Evolutionary conservation across 176 grass and related monocot genomes (phyloP).

Genomic region (Oryza punctata): DNA sequence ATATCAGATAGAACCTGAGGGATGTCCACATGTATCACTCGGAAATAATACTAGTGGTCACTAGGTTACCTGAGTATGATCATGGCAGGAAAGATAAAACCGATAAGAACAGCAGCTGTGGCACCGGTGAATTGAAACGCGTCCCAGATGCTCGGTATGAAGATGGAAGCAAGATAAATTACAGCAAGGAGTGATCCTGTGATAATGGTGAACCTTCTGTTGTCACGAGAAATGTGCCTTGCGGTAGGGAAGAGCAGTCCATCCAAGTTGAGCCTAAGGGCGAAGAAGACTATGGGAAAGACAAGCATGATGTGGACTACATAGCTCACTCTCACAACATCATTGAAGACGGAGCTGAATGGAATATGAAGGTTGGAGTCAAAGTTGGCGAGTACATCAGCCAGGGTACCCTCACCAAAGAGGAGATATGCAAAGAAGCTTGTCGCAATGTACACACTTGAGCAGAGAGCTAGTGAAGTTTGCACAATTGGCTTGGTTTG

Average conservation of each 20-base stretch:
- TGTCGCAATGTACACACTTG: slow-evolving; percentile 73
- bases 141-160: slow-evolving; percentile 93
- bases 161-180: slow-evolving; percentile 73
- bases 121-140: slow-evolving; percentile 89
- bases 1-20: background rate
- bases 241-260: slow-evolving; percentile 72
- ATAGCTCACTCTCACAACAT: slow-evolving; percentile 86
- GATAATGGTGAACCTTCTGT: slow-evolving; percentile 61
- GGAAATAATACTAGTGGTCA: background rate
- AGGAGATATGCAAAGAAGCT: slow-evolving; percentile 87
- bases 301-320: slow-evolving; percentile 88
- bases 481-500: slow-evolving; percentile 71
- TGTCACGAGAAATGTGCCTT: slow-evolving; percentile 56
- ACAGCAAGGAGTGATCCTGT: slow-evolving; percentile 57
- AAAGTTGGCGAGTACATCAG: slow-evolving; percentile 88
- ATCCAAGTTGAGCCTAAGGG: slow-evolving; percentile 80
- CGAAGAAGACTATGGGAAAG: slow-evolving; percentile 91
- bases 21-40: background rate
- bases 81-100: slow-evolving; percentile 88
- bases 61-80: slow-evolving; percentile 67
- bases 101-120: slow-evolving; percentile 71
- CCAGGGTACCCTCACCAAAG: slow-evolving; percentile 75
- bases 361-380: slow-evolving; percentile 71
- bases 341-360: slow-evolving; percentile 67
- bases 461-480: slow-evolving; percentile 80